Conservation (phyloP, 768 basidiomycete genomes). For the Coprinopsis cinerea region DNA sequence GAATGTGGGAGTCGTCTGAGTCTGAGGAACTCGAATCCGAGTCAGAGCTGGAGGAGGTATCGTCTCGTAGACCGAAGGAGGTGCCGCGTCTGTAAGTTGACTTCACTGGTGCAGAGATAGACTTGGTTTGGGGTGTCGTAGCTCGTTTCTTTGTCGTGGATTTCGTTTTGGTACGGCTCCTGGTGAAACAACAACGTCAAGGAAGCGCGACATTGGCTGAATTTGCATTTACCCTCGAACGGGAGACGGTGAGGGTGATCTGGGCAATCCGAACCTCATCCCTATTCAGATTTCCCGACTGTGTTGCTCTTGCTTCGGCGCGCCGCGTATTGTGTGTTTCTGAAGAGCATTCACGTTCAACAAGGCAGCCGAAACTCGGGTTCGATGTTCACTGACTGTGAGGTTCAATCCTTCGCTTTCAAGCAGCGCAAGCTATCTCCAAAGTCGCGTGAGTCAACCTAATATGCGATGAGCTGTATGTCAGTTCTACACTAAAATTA, state of each 20-base stretch:
- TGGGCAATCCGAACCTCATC: neutral
- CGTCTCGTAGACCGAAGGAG: neutral
- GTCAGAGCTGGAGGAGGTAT: neutral
- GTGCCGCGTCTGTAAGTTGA: neutral
- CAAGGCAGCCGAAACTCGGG: too few relatives aligned
- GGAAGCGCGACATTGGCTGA: too few relatives aligned
- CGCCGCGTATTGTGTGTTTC: too few relatives aligned
- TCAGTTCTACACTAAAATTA: too few relatives aligned
- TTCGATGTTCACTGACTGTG: too few relatives aligned
- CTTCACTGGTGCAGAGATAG: neutral
- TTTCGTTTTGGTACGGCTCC: neutral
- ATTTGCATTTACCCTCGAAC: neutral
- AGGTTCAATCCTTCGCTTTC: too few relatives aligned
- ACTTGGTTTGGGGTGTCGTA: neutral
- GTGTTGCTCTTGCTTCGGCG: too few relatives aligned
- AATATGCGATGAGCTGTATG: too few relatives aligned
- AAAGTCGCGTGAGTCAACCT: too few relatives aligned
- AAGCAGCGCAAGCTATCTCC: too few relatives aligned
- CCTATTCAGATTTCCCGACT: too few relatives aligned
- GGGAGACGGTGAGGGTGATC: neutral
- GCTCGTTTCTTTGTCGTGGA: neutral
- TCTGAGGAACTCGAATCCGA: neutral
- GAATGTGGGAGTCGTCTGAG: neutral
- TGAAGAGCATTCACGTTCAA: too few relatives aligned
- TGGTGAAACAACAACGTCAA: neutral